Evolutionary conservation across 768 basidiomycete species (phyloP).

Genomic region (Ramaria sp.): DNA sequence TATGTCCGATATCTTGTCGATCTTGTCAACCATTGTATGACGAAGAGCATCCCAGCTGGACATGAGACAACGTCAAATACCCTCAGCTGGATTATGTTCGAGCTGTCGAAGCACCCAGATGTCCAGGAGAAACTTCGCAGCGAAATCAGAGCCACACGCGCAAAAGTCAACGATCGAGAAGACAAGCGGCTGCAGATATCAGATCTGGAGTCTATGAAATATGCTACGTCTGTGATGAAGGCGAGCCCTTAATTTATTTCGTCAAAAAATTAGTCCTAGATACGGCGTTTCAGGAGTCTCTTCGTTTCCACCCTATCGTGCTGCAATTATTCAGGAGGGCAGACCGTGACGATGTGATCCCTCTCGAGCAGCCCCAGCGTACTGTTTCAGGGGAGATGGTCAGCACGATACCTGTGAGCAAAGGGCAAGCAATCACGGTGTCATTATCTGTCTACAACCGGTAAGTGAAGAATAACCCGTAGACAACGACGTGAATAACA

Average conservation of each 20-base stretch:
- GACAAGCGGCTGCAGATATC: conserved; percentile 18
- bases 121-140: conserved; percentile 51
- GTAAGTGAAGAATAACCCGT: conserved; percentile 13
- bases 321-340: conserved; percentile 19
- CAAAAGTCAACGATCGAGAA: conserved; percentile 14
- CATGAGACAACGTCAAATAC: conserved; percentile 54
- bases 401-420: conserved; percentile 18
- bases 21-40: neutral
- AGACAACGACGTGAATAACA: too few relatives aligned
- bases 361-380: conserved; percentile 21
- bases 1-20: neutral
- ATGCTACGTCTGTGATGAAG: conserved; percentile 23
- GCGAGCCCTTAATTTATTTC: conserved; percentile 8
- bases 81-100: conserved; percentile 50
- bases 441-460: conserved; percentile 20
- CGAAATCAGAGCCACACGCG: conserved; percentile 33
- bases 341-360: conserved; percentile 22
- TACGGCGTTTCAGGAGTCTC: conserved; percentile 12
- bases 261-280: neutral
- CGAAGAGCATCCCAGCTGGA: conserved; percentile 18
- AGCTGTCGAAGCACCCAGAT: conserved; percentile 46
- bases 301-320: conserved; percentile 24
- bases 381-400: conserved; percentile 18
- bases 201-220: conserved; percentile 25
- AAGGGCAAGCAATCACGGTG: conserved; percentile 15